phyloP scores from a whole-genome alignment of 371 early-diverging fungal species.

The Cokeromyces recurvatus region DNA sequence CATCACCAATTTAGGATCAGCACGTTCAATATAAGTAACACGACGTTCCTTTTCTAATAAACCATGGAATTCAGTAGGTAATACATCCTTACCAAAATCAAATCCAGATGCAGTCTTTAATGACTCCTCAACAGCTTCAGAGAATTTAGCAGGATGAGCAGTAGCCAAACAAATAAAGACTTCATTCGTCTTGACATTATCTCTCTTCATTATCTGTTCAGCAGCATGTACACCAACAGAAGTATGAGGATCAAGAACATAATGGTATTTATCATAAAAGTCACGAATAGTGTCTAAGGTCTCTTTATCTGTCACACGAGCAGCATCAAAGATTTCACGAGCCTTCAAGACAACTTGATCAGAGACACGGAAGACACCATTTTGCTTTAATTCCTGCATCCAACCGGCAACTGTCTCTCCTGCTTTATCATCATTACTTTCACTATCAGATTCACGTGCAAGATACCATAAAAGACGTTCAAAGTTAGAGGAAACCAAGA shows the following conservation, averaged over 20 bases:
- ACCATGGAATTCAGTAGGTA: conserved; percentile 69
- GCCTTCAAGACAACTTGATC: conserved; percentile 60
- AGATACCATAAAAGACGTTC: conserved; percentile 94
- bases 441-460: conserved; percentile 57
- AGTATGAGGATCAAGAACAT: conserved; percentile 94
- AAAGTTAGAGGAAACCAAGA: conserved; percentile 93
- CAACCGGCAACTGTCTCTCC: conserved; percentile 60
- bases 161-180: conserved; percentile 80
- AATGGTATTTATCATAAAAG: conserved; percentile 62
- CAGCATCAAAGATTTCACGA: conserved; percentile 71
- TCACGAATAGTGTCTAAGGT: conserved; percentile 71
- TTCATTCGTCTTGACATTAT: conserved; percentile 20
- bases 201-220: conserved; percentile 40
- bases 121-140: conserved; percentile 83
- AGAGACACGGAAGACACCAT: conserved; percentile 71
- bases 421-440: conserved; percentile 46
- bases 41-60: conserved; percentile 66
- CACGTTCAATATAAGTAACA: conserved; percentile 53
- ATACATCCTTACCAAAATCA: conserved; percentile 58
- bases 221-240: conserved; percentile 92
- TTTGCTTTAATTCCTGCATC: conserved; percentile 77
- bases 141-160: conserved; percentile 96
- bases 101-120: conserved; percentile 55
- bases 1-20: conserved; percentile 56
- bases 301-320: conserved; percentile 67